Conservation (phyloP, 345 rosid genomes). For the Sisymbrium altissimum region DNA sequence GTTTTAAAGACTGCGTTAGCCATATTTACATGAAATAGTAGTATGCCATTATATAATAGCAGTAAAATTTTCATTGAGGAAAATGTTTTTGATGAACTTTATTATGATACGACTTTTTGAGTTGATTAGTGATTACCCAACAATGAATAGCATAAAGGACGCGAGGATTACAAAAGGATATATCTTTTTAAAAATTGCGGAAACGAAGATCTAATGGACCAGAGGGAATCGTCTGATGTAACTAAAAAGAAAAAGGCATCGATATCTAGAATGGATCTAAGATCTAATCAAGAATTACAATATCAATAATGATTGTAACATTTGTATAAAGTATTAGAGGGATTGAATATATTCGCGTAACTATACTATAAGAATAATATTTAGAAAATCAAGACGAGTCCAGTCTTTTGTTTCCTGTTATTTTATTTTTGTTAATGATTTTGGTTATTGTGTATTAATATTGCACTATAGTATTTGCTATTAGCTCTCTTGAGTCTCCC, state of each 20-base stretch:
- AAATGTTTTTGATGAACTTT: neutral
- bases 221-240: slow-evolving; percentile 18
- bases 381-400: slow-evolving; percentile 2
- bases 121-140: neutral
- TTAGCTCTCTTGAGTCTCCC: neutral
- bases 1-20: too few species aligned
- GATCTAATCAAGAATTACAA: slow-evolving; percentile 16
- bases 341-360: slow-evolving; percentile 6
- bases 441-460: neutral
- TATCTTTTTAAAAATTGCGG: neutral
- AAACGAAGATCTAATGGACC: slow-evolving; percentile 19
- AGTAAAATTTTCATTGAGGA: neutral
- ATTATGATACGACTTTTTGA: neutral
- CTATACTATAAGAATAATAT: neutral
- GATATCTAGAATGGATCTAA: slow-evolving; percentile 34
- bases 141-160: neutral
- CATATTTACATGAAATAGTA: too few species aligned
- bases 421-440: neutral
- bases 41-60: neutral
- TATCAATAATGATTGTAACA: neutral
- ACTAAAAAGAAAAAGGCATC: slow-evolving; percentile 13
- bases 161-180: neutral
- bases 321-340: neutral
- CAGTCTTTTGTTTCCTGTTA: neutral
- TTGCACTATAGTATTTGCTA: neutral